A percentile compares a stretch with the other conserved stretches of the same genome.
These are phyloP conservation scores for Wallacemonas rigidus DNA, from an alignment of 208 protist species.

Conservation along the genomic window DNA sequence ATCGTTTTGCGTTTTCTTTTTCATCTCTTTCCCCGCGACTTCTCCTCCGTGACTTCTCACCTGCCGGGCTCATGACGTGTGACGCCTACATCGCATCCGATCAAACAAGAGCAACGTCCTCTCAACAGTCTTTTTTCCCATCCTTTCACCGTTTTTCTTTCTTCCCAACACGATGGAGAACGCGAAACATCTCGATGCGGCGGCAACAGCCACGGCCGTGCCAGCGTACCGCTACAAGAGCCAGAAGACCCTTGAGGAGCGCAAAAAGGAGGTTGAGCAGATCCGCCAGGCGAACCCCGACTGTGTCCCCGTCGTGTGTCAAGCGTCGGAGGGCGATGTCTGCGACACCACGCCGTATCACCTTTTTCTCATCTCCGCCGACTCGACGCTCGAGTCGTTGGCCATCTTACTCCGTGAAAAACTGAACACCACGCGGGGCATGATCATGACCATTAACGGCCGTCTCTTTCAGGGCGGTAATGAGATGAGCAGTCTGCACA, in stretches of 20 bases:
- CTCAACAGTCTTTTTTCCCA: conserved; percentile 1
- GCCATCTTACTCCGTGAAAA: background rate
- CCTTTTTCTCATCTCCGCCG: conserved; percentile 6
- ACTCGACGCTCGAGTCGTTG: conserved; percentile 3
- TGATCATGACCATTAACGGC: conserved; percentile 17
- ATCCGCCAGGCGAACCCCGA: conserved; percentile 1
- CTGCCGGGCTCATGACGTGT: no score
- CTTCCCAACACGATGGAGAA: background rate
- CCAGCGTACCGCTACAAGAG: background rate
- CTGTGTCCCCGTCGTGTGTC: conserved; percentile 17
- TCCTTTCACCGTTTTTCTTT: background rate
- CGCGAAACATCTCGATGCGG: background rate
- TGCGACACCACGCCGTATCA: conserved; percentile 5
- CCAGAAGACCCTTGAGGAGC: background rate
- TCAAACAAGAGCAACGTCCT: no score
- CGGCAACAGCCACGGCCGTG: background rate
- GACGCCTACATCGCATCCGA: no score
- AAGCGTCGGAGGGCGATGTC: conserved; percentile 15
- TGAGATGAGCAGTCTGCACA: conserved; percentile 13
- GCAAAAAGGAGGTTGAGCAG: background rate
- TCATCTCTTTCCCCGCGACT: no score
- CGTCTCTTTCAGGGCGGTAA: background rate
- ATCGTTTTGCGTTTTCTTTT: no score
- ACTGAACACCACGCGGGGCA: conserved; percentile 5
- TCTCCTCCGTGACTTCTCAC: no score